Base-by-base conservation (phyloP, 768 basidiomycete genomes). In the Boletus sp. region DNA sequence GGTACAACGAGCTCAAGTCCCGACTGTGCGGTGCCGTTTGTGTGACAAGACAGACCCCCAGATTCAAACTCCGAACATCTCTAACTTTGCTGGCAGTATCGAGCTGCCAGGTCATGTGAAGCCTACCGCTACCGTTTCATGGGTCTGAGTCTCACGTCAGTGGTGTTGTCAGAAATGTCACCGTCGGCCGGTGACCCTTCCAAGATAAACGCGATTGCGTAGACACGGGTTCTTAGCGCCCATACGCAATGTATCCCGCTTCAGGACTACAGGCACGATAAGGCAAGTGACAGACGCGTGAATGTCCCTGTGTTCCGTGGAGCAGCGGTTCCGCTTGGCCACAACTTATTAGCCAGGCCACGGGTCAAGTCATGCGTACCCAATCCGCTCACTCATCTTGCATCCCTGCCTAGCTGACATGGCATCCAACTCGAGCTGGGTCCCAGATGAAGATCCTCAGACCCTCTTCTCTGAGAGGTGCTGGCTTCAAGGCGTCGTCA, bases 351-450 rank as follows among this genome's bases (percentile, higher is more conserved):
- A 43, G 5, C 13, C 11, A 5, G 29, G 21, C 8, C 30, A 38
- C 23, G 9, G 9, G n/a, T 38, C 7, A 14, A 40, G 2, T 3
- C 13, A 13, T 14, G 14, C 14, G 5, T 9, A 38, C n/a, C n/a
- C n/a, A n/a, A n/a, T 19, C 8, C n/a, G 2, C 17, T 38, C 15
- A 15, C 33, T 27, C 19, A 13, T 15, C n/a, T 0, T 5, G 17
- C 32, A 7, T 17, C 4, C 23, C 40, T 23, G 7, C 13, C 23
- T 25, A 41, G 14, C 7, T 23, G 35, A 10, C 47, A 63, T 63
- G 61, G 47, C 61, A 3, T 39, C 34, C 34, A 59, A 59, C 51
- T 55, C 61, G 34, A 63, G 50, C 7, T 63, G 61, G 61, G 53
- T 62, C 33, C 57, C 61, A 2, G 4, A 33, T n/a, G 57, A 62